Evolutionary conservation across 257 asterid genomes (phyloP).

Genomic region (Linaria vulgaris): DNA sequence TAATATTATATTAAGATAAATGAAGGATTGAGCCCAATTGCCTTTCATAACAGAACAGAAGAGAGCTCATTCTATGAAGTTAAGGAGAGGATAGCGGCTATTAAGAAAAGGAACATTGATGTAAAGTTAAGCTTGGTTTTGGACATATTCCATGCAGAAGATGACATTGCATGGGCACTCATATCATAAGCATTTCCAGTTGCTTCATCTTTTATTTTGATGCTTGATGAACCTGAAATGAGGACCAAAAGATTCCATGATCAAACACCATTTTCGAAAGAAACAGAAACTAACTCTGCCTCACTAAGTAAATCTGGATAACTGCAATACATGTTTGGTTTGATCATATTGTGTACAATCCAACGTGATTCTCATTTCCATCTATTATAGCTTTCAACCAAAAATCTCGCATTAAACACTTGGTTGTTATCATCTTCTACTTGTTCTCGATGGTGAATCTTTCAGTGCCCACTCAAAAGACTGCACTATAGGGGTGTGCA

Average conservation of each 20-base stretch:
- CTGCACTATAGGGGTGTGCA: no score
- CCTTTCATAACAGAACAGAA: no score
- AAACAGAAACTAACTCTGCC: neutral
- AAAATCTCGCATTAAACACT: no score
- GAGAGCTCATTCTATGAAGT: slow-evolving; percentile 14
- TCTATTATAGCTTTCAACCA: no score
- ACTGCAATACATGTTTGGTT: no score
- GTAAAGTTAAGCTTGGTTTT: slow-evolving; percentile 6
- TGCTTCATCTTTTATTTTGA: slow-evolving; percentile 60
- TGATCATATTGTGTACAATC: neutral
- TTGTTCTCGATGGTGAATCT: no score
- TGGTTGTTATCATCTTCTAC: no score
- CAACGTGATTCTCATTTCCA: no score
- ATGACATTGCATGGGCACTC: slow-evolving; percentile 34
- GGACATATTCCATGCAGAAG: slow-evolving; percentile 2
- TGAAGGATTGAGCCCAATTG: no score
- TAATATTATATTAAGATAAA: no score
- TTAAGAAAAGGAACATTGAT: slow-evolving; percentile 20
- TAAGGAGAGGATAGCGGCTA: slow-evolving; percentile 25
- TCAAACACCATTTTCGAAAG: neutral
- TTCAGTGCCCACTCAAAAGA: no score
- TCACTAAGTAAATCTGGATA: no score
- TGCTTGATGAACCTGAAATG: slow-evolving; percentile 74
- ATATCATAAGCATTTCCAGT: slow-evolving; percentile 53
- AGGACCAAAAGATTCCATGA: neutral